Conservation (phyloP, 2,329 filamentous ascomycete species). For the Cercospora beticola region DNA sequence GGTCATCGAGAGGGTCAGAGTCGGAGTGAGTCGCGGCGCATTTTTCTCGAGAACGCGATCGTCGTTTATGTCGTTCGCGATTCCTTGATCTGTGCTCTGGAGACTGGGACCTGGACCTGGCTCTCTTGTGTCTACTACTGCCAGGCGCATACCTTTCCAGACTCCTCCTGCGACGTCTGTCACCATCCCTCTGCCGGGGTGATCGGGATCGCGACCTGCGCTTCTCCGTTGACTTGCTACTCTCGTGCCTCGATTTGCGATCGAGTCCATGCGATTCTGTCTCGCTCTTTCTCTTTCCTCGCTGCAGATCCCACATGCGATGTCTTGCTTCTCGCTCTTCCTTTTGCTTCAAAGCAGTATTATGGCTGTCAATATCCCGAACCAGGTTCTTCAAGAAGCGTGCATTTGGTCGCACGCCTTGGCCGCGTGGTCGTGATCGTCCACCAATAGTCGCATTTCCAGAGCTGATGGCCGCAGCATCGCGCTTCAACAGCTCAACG, state of each 20-base stretch:
- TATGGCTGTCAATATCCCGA: conserved; percentile 83
- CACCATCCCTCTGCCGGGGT: background rate
- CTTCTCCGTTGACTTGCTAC: background rate
- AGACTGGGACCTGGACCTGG: conserved; percentile 9
- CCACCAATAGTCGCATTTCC: conserved; percentile 3
- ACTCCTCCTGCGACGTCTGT: background rate
- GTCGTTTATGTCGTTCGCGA: background rate
- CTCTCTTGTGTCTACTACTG: conserved; percentile 8
- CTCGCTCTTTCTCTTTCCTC: conserved; percentile 11
- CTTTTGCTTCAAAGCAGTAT: conserved; percentile 78
- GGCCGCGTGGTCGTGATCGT: conserved; percentile 18
- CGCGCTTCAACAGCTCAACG: conserved; percentile 73
- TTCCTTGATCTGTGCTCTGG: background rate
- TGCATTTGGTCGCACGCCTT: conserved; percentile 82
- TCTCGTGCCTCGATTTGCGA: conserved; percentile 7
- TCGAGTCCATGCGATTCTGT: conserved; percentile 10
- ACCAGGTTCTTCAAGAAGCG: conserved; percentile 86
- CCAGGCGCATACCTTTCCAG: conserved; percentile 7
- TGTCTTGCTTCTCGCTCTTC: conserved; percentile 77
- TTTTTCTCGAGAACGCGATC: background rate
- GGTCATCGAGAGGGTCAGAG: conserved; percentile 72
- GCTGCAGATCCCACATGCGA: conserved; percentile 61
- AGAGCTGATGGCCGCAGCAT: conserved; percentile 56
- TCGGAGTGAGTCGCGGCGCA: conserved; percentile 13
- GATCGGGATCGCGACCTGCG: background rate